Evolutionary conservation across 768 basidiomycete species (phyloP), one percentile per base, ranked within the genome.

Genomic region (Russula lepida): DNA sequence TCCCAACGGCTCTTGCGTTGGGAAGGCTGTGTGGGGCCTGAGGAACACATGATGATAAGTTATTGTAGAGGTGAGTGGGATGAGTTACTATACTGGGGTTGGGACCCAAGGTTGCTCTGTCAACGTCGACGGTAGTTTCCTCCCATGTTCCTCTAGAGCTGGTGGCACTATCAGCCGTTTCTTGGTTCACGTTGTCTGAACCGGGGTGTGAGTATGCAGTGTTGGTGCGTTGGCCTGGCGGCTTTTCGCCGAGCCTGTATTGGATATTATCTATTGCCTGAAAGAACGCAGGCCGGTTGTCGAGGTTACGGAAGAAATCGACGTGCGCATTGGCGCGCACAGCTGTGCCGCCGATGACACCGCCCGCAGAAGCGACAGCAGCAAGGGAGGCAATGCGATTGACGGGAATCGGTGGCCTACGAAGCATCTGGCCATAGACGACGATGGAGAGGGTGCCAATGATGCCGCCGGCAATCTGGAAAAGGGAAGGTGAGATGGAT

Each of bases 1-100:
- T 86, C 84, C 88, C 88, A 89, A 62, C 75, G 80, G 54, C 72
- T 80, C 39, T 60, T 61, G 53, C 69, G 59, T 58, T 32, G 56
- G 33, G 59, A 47, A 25, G 35, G 21, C 6, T 43, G 33, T 37
- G 56, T 23, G 25, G 32, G 43, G 15, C 39, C 51, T 58, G 57
- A 50, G 28, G 32, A 23, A 49, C 17, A n/a, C 30, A 49, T 4
- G n/a, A 27, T 17, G 21, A 48, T 32, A 15, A 48, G 46, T 30
- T 23, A 19, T 4, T 44, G 41, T 32, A 8, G 19, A 37, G 8
- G 12, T 12, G 19, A 25, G 30, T 7, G 27, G 27, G 44, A 51
- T 15, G 39, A 12, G 21, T 12, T 13, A 46, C 37, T 32, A 25
- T 19, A 55, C 39, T 43, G 19, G 56, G 30, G 15, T 28, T n/a